Evolutionary conservation across 106 monocot species (phyloP), one percentile per base, ranked within the genome.

Genomic region (Narthecium ossifragum): DNA sequence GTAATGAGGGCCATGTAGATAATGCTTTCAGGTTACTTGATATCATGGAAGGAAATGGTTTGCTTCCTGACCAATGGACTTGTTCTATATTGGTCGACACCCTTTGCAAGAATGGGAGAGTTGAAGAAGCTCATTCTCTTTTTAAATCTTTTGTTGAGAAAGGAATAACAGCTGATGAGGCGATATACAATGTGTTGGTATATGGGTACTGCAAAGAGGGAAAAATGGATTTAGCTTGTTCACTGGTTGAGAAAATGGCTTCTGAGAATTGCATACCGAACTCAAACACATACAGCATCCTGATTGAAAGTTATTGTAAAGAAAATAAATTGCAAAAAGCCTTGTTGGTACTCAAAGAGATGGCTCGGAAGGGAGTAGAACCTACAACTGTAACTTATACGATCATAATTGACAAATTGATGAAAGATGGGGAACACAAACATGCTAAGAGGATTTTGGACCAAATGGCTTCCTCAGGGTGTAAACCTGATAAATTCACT

Each of bases 151-250:
- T 81, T 38, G 37, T 37, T 29, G 48, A 60, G 24, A 78, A 53
- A 48, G 68, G 70, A 13, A 39, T 78, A 57, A 72, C 11, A 22
- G 60, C 65, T n/a, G 65, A 81, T 55, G 57, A 64, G 13, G 74
- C 78, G 31, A 81, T 81, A 3, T 81, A 72, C 53, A 78, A 62
- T 64, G 47, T 68, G 7, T 29, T 86, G 41, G 69, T 86, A 38
- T 57, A 86, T 62, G 86, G 81, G 31, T 63, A 70, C 28, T 77
- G 74, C 67, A 86, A 81, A 58, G 60, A 64, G 23, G 81, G 81
- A 57, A 81, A 77, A 57, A 5, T 75, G 48, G 53, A 71, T n/a
- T 13, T 46, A 40, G 86, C 86, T 31, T 55, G 36, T 31, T 67
- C 55, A 30, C 34, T 75, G 33, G 36, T 81, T 17, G 46, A 81